phyloP scores from a whole-genome alignment of 768 basidiomycete species.

The Lyophyllum shimeji region DNA sequence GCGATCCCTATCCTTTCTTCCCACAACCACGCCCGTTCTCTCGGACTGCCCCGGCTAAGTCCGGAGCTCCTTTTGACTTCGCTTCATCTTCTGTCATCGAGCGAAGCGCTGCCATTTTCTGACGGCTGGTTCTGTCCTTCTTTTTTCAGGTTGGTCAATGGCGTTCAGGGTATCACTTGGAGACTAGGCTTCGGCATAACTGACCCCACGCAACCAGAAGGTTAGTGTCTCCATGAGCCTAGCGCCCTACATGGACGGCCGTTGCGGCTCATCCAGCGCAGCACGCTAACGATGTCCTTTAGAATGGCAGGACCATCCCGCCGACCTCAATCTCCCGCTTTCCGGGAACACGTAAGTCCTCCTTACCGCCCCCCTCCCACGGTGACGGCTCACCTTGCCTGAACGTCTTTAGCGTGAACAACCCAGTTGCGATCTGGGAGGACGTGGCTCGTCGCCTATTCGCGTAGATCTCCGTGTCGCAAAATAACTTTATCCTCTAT shows the following conservation, averaged over 20 bases:
- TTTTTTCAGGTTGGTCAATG: slow-evolving; percentile 45
- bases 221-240: slow-evolving; percentile 26
- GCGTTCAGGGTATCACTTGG: slow-evolving; percentile 65
- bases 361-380: neutral
- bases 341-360: slow-evolving; percentile 46
- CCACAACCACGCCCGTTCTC: slow-evolving; percentile 5
- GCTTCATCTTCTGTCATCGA: slow-evolving; percentile 4
- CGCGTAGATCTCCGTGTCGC: slow-evolving; percentile 9
- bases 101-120: slow-evolving; percentile 5
- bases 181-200: slow-evolving; percentile 59
- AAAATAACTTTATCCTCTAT: slow-evolving; percentile 2
- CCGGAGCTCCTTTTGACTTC: slow-evolving; percentile 14
- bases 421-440: slow-evolving; percentile 56
- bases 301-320: slow-evolving; percentile 63
- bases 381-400: slow-evolving; percentile 1
- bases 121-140: slow-evolving; percentile 5
- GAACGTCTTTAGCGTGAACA: slow-evolving; percentile 48
- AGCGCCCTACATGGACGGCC: neutral
- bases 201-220: slow-evolving; percentile 53
- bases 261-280: neutral
- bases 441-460: slow-evolving; percentile 33
- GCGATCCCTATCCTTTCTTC: slow-evolving; percentile 12
- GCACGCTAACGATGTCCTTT: slow-evolving; percentile 7
- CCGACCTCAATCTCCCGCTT: slow-evolving; percentile 51
- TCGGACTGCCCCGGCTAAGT: slow-evolving; percentile 9